Evolutionary conservation across 2,329 filamentous ascomycete genomes (phyloP).

Genomic region (Fusarium bactridioides): DNA sequence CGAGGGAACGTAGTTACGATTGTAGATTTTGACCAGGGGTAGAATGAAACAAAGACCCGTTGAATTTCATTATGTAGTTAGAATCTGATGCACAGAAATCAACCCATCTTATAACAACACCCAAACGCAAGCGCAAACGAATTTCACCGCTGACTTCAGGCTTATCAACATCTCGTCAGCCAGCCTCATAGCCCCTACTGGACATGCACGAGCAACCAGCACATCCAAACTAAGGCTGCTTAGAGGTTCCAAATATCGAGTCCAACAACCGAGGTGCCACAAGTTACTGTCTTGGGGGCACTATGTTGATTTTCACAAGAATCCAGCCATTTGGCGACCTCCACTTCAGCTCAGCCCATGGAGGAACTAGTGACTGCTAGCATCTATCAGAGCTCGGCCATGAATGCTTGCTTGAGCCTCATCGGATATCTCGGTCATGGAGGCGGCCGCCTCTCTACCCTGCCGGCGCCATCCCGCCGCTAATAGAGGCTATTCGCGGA

Average conservation of each 20-base stretch:
- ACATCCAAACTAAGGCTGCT: neutral
- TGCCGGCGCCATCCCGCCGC: neutral
- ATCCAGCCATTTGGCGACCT: neutral
- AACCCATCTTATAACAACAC: neutral
- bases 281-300: neutral
- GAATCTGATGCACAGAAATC: neutral
- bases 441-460: neutral
- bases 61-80: neutral
- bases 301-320: neutral
- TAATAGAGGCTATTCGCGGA: neutral
- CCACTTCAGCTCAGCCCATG: slow-evolving; percentile 6
- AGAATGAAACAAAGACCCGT: neutral
- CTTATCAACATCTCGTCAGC: slow-evolving; percentile 1
- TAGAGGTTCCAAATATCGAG: neutral
- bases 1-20: neutral
- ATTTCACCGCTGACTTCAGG: neutral
- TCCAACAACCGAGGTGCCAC: neutral
- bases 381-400: neutral
- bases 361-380: neutral
- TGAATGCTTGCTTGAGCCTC: neutral
- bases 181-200: slow-evolving; percentile 5
- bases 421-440: neutral
- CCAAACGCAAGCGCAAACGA: neutral
- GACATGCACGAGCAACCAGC: neutral
- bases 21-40: neutral